These are phyloP conservation scores for Eucalyptus polyanthemos DNA, from an alignment of 345 rosid species.

Conservation along the genomic window DNA sequence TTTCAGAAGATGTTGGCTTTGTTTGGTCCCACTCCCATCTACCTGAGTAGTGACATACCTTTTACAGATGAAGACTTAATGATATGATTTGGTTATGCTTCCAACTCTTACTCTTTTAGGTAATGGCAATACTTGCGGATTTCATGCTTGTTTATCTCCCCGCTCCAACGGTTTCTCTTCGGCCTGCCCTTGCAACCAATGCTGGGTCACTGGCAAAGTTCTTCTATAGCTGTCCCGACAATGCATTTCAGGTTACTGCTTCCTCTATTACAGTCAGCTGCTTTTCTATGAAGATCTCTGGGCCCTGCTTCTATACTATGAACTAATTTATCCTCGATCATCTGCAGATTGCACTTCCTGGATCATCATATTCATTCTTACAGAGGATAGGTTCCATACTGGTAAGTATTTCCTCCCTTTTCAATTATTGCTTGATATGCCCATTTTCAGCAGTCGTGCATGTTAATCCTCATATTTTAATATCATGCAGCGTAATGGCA, in stretches of 20 bases:
- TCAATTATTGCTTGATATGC: neutral
- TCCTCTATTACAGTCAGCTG: neutral
- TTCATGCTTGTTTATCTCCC: constrained; percentile 85
- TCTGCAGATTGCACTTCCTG: constrained; percentile 75
- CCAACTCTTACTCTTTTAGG: constrained; percentile 8
- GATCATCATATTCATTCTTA: constrained; percentile 76
- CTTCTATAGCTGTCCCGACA: constrained; percentile 61
- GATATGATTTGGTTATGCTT: neutral
- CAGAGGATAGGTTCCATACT: constrained; percentile 84
- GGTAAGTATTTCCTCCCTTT: constrained; percentile 25
- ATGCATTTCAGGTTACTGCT: constrained; percentile 79
- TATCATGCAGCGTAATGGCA: constrained; percentile 70
- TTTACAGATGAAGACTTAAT: neutral
- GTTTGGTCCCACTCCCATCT: neutral
- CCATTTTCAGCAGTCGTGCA: neutral
- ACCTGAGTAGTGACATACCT: neutral
- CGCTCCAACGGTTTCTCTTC: constrained; percentile 66
- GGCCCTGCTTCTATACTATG: neutral
- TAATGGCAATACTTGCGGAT: constrained; percentile 77
- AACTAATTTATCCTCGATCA: neutral
- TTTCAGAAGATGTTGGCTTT: neutral
- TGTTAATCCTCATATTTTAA: neutral
- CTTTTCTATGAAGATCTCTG: constrained; percentile 9
- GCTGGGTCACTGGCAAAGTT: constrained; percentile 55
- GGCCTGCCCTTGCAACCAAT: constrained; percentile 36